phyloP scores from a whole-genome alignment of 768 basidiomycete species.

The Xerocomus spinulosus region DNA sequence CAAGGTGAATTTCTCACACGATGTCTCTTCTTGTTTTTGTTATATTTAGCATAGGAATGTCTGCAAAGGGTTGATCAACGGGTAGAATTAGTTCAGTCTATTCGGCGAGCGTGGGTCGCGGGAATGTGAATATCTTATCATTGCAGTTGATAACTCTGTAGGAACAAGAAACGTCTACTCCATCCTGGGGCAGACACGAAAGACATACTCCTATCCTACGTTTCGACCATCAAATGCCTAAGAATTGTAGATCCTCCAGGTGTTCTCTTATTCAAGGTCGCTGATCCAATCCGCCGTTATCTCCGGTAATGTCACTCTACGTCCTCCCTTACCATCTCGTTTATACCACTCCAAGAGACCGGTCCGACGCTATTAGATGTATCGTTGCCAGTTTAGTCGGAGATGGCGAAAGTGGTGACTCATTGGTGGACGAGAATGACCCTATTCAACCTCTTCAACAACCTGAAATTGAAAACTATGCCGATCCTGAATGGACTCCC shows the following conservation, averaged over 20 bases:
- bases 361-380: slow-evolving; percentile 89
- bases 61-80: slow-evolving; percentile 78
- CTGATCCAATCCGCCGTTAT: slow-evolving; percentile 87
- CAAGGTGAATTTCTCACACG: slow-evolving; percentile 42
- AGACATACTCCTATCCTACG: slow-evolving; percentile 84
- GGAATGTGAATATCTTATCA: not conserved
- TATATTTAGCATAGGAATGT: slow-evolving; percentile 51
- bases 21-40: not conserved
- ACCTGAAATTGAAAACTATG: slow-evolving; percentile 77
- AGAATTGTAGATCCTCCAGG: slow-evolving; percentile 90
- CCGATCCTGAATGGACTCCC: slow-evolving; percentile 91
- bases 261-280: slow-evolving; percentile 88
- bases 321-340: not conserved
- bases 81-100: slow-evolving; percentile 62
- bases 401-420: slow-evolving; percentile 75
- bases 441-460: slow-evolving; percentile 72
- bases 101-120: slow-evolving; percentile 69
- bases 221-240: slow-evolving; percentile 86
- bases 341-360: slow-evolving; percentile 47
- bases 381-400: slow-evolving; percentile 91
- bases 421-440: slow-evolving; percentile 81
- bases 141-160: slow-evolving; percentile 29
- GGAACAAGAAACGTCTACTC: slow-evolving; percentile 81
- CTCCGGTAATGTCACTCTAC: slow-evolving; percentile 52
- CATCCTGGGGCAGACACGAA: slow-evolving; percentile 96